A percentile compares a stretch with the other conserved stretches of the same genome.
Evolutionary conservation across 306 rosid species (phyloP).

Genomic region (Glycine soja): DNA sequence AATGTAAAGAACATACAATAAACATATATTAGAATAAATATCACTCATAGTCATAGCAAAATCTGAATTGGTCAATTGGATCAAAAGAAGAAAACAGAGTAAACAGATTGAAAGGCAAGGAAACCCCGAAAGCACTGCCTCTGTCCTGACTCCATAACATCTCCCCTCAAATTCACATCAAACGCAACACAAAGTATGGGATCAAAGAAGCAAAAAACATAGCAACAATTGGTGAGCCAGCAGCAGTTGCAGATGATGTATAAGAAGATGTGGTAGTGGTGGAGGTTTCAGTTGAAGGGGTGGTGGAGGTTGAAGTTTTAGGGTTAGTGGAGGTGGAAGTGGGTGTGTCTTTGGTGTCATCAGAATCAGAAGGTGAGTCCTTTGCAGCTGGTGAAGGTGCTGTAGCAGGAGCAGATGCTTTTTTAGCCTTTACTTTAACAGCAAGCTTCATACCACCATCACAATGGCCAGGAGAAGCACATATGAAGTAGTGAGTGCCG

Average conservation of each 20-base stretch:
- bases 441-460: constrained; percentile 86
- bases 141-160: constrained; percentile 61
- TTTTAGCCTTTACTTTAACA: constrained; percentile 57
- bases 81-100: no score
- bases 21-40: no score
- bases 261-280: not conserved
- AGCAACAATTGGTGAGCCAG: constrained; percentile 45
- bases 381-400: constrained; percentile 43
- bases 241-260: not conserved
- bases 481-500: constrained; percentile 82
- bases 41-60: no score
- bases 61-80: no score
- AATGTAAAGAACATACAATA: no score
- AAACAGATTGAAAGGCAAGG: no score
- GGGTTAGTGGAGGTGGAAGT: constrained; percentile 47
- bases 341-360: constrained; percentile 51
- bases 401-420: constrained; percentile 43
- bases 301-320: not conserved
- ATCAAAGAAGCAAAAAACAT: constrained; percentile 47
- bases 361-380: constrained; percentile 40
- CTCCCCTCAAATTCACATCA: constrained; percentile 25
- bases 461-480: constrained; percentile 69
- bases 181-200: constrained; percentile 37
- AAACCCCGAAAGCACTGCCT: constrained; percentile 74
- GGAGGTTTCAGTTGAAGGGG: not conserved